Conservation (phyloP, 345 rosid genomes). For the Acer negundo region DNA sequence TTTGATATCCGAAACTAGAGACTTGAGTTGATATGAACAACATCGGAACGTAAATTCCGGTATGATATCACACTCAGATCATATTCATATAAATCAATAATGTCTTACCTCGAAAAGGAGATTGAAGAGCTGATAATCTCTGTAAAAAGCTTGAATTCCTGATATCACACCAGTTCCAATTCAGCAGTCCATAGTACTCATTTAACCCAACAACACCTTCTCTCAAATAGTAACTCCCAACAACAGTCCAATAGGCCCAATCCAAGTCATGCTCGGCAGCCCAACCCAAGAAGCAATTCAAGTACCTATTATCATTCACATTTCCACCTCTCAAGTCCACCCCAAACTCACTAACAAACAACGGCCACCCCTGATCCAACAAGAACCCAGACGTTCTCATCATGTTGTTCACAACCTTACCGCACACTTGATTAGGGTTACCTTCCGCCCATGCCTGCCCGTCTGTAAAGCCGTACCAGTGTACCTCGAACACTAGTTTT, state of each 20-base stretch:
- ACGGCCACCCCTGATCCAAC: constrained; percentile 64
- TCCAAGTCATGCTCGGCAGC: constrained; percentile 84
- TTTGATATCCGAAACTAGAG: too few species aligned
- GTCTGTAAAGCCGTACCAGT: constrained; percentile 80
- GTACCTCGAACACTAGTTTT: constrained; percentile 80
- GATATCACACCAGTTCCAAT: constrained; percentile 61
- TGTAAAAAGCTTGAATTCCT: constrained; percentile 62
- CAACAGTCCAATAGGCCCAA: constrained; percentile 85
- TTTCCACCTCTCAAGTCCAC: constrained; percentile 70
- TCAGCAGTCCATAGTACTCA: constrained; percentile 69
- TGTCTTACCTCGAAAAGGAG: constrained; percentile 58
- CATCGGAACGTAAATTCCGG: too few species aligned
- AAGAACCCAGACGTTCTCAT: constrained; percentile 63
- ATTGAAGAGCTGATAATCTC: constrained; percentile 58
- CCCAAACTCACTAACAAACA: constrained; percentile 81
- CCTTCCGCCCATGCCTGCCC: constrained; percentile 71
- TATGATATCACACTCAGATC: too few species aligned
- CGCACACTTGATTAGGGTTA: constrained; percentile 77
- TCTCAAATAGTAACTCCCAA: constrained; percentile 80
- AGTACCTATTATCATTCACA: constrained; percentile 60
- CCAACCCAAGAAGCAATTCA: constrained; percentile 66
- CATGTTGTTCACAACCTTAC: constrained; percentile 53
- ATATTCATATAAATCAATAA: too few species aligned
- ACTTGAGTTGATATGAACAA: too few species aligned
- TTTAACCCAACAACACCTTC: constrained; percentile 62